These are phyloP conservation scores for Yarrowia sp. DNA, from an alignment of 805 yeast species.

Conservation along the genomic window DNA sequence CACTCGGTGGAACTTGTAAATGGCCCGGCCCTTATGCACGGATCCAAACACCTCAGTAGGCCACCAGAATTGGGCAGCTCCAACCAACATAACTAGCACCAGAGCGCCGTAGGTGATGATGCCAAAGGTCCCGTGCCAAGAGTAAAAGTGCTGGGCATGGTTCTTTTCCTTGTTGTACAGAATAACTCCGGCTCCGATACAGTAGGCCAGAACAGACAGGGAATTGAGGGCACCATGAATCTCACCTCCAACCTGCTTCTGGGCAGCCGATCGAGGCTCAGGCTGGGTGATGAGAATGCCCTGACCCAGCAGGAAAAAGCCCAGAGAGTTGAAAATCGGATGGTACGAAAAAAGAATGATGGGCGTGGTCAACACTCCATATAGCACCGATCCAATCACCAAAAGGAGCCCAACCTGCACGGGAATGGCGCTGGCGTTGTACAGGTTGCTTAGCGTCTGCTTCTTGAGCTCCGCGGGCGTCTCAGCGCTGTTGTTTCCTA, in stretches of 20 bases:
- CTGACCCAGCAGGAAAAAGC: conserved; percentile 33
- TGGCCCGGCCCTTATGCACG: conserved; percentile 32
- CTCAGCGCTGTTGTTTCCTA: not conserved
- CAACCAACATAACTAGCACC: conserved; percentile 31
- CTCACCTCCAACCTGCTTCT: conserved; percentile 34
- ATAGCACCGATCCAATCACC: conserved; percentile 19
- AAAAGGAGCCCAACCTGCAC: conserved; percentile 36
- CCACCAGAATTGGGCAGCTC: conserved; percentile 35
- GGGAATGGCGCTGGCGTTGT: conserved; percentile 40
- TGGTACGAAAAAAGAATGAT: conserved; percentile 36
- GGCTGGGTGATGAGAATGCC: conserved; percentile 36
- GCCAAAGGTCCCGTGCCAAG: conserved; percentile 37
- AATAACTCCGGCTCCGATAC: conserved; percentile 32
- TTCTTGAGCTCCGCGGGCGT: conserved; percentile 34
- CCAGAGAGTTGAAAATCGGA: conserved; percentile 34
- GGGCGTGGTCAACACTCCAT: conserved; percentile 28
- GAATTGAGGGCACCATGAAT: conserved; percentile 36
- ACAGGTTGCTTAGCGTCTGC: conserved; percentile 23
- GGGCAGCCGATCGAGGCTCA: conserved; percentile 31
- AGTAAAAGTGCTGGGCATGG: conserved; percentile 33
- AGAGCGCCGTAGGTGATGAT: conserved; percentile 31
- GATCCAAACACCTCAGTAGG: conserved; percentile 35
- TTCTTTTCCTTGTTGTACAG: conserved; percentile 35
- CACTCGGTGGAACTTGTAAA: conserved; percentile 37
- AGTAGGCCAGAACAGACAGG: conserved; percentile 29